These are phyloP conservation scores for Metrosideros polymorpha DNA, from an alignment of 441 rosid genomes.

Conservation along the genomic window DNA sequence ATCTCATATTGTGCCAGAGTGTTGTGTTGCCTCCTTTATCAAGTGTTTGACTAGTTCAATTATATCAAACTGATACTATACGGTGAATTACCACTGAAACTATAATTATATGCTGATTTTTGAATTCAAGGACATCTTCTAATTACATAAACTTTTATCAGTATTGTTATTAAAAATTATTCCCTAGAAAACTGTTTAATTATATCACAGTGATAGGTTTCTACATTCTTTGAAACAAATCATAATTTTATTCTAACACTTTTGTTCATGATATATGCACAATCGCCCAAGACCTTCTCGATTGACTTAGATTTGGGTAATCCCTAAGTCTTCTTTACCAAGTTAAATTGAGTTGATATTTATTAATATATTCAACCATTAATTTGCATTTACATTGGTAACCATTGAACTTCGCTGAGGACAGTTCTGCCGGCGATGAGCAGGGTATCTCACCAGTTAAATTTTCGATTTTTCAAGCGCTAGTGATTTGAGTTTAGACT, in stretches of 20 bases:
- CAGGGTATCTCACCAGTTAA: background rate
- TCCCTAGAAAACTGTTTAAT: background rate
- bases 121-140: background rate
- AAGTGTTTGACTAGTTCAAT: background rate
- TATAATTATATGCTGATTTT: background rate
- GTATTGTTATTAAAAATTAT: background rate
- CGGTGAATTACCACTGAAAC: background rate
- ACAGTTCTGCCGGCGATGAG: background rate
- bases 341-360: background rate
- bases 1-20: slow-evolving; percentile 58
- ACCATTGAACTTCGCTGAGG: background rate
- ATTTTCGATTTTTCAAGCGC: background rate
- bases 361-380: background rate
- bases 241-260: background rate
- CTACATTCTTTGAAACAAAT: background rate
- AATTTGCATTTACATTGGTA: background rate
- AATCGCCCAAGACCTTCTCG: background rate
- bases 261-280: background rate
- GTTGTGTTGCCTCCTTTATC: slow-evolving; percentile 37
- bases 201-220: background rate
- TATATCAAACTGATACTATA: background rate
- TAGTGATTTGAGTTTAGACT: background rate
- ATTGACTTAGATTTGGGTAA: background rate
- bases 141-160: background rate
- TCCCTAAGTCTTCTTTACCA: background rate